These are phyloP conservation scores for Nakazawaea molendinolei DNA, from an alignment of 805 yeast genomes.

Conservation along the genomic window DNA sequence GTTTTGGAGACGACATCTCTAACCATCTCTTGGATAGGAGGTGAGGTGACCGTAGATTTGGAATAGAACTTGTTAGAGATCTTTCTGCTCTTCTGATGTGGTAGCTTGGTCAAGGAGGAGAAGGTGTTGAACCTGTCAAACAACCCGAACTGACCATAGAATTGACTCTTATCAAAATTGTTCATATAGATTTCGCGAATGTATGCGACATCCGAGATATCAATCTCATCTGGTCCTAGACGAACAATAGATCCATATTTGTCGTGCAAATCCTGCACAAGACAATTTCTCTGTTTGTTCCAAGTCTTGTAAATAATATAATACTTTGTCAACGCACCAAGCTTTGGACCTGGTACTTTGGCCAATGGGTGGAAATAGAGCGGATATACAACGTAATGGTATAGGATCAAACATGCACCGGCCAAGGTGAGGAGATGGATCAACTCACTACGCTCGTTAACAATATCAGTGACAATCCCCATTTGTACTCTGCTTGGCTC, in stretches of 20 bases:
- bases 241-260: constrained; percentile 49
- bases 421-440: background rate
- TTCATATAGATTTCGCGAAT: constrained; percentile 43
- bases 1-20: constrained; percentile 21
- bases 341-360: constrained; percentile 44
- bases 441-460: constrained; percentile 3
- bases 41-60: constrained; percentile 25
- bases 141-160: constrained; percentile 47
- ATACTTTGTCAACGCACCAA: constrained; percentile 30
- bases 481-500: too few species aligned
- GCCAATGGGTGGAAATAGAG: constrained; percentile 35
- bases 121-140: constrained; percentile 48
- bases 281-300: constrained; percentile 33
- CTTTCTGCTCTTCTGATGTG: constrained; percentile 32
- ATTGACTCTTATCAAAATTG: constrained; percentile 46
- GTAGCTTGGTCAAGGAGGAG: constrained; percentile 36
- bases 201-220: constrained; percentile 38
- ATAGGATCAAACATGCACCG: constrained; percentile 12
- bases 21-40: constrained; percentile 21
- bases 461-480: constrained; percentile 1
- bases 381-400: constrained; percentile 32
- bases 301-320: constrained; percentile 29
- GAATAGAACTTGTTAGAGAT: constrained; percentile 29
- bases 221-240: constrained; percentile 47
- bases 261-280: constrained; percentile 38